A percentile compares a stretch with the other conserved stretches of the same genome.
Conservation (phyloP, 2,329 filamentous ascomycete genomes). For the Diaporthe sp. region DNA sequence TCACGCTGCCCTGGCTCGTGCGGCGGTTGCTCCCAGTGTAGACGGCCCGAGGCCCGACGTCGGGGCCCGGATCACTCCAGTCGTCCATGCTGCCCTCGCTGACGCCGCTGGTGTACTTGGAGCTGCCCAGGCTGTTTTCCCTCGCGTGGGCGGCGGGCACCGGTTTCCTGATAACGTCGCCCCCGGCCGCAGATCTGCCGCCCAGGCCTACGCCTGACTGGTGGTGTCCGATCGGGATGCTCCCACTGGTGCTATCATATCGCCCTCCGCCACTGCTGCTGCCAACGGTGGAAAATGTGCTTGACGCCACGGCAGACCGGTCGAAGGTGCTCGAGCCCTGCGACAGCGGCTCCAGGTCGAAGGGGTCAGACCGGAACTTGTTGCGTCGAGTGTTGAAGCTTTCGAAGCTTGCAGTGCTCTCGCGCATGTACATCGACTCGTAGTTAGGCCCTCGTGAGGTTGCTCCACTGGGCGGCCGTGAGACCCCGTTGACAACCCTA, state of each 20-base stretch:
- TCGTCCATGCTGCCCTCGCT: constrained; percentile 52
- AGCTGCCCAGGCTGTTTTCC: constrained; percentile 52
- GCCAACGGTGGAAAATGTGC: constrained; percentile 46
- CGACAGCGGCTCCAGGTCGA: constrained; percentile 71
- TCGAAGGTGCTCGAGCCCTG: constrained; percentile 43
- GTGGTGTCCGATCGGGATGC: constrained; percentile 27
- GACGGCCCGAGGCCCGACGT: constrained; percentile 58
- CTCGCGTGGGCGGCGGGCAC: constrained; percentile 50
- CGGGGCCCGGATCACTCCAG: constrained; percentile 68
- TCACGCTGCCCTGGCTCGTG: constrained; percentile 29
- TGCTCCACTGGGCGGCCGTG: constrained; percentile 33
- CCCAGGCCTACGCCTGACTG: constrained; percentile 42
- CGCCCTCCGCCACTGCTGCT: constrained; percentile 36
- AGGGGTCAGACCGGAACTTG: constrained; percentile 74
- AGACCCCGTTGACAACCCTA: constrained; percentile 33
- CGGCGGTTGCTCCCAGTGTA: neutral
- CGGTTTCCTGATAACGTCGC: constrained; percentile 44
- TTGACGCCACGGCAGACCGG: constrained; percentile 47
- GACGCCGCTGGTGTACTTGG: constrained; percentile 65
- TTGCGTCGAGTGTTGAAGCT: constrained; percentile 62
- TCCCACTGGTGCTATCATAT: constrained; percentile 9
- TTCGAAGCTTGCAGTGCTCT: constrained; percentile 56
- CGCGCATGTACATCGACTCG: constrained; percentile 43
- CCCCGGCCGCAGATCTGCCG: constrained; percentile 37
- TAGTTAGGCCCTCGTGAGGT: neutral